Percentiles rank a stretch among this genome's conserved stretches.
Conservation (phyloP, 306 rosid species). For the Cicer arietinum region DNA sequence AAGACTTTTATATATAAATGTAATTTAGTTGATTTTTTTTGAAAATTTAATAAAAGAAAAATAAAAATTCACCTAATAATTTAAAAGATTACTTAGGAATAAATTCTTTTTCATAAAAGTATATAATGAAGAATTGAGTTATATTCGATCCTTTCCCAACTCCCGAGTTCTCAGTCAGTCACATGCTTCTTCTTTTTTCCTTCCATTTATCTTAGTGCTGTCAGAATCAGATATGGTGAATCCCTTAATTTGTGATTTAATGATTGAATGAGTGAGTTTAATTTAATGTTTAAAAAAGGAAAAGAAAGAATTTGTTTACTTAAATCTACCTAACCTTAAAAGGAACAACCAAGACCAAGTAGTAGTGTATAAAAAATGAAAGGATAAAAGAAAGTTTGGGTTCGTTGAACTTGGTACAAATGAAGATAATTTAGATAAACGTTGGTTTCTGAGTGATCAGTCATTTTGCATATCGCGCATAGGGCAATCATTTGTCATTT, state of each 20-base stretch:
- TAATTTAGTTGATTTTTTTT: no score
- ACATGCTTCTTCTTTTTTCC: conserved; percentile 1
- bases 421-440: neutral
- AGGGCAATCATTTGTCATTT: neutral
- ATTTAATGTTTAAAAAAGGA: no score
- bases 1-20: no score
- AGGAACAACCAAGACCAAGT: neutral
- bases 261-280: neutral
- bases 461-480: conserved; percentile 16
- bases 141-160: neutral
- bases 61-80: no score
- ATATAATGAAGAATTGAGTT: no score
- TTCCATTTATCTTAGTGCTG: conserved; percentile 1
- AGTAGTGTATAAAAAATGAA: neutral
- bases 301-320: neutral
- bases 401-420: conserved; percentile 1
- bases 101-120: no score
- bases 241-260: neutral
- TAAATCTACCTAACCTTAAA: conserved; percentile 8
- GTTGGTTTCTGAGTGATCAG: neutral
- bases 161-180: neutral
- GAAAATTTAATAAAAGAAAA: no score
- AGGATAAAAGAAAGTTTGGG: neutral
- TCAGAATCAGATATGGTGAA: conserved; percentile 1
- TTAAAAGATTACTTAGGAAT: no score